A percentile compares a stretch with the other conserved stretches of the same genome.
phyloP scores from a whole-genome alignment of 495 filamentous ascomycete genomes.

The Cudoniella acicularis region DNA sequence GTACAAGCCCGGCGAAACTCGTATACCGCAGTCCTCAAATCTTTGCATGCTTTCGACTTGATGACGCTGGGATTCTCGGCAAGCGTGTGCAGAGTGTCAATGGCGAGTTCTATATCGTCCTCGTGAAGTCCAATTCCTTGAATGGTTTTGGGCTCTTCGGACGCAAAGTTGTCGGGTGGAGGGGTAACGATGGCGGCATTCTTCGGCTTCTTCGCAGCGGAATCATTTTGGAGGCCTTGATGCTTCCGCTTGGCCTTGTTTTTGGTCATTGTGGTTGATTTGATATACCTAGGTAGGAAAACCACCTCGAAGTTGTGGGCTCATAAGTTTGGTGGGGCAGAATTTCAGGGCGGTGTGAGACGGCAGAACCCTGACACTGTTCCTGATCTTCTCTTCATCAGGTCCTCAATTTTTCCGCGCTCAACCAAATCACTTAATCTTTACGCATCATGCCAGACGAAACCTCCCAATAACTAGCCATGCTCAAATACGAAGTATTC shows the following conservation, averaged over 20 bases:
- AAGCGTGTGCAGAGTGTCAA: slow-evolving; percentile 39
- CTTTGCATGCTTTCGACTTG: slow-evolving; percentile 43
- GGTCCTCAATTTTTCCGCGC: no score
- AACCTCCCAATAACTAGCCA: no score
- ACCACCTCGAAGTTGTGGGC: neutral
- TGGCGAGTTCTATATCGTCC: slow-evolving; percentile 43
- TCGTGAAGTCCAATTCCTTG: slow-evolving; percentile 31
- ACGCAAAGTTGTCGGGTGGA: slow-evolving; percentile 25
- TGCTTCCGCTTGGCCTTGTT: slow-evolving; percentile 28
- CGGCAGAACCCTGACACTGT: neutral
- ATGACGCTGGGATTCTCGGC: slow-evolving; percentile 37
- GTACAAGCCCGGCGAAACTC: slow-evolving; percentile 42
- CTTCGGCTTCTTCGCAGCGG: slow-evolving; percentile 26
- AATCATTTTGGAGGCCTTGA: slow-evolving; percentile 21
- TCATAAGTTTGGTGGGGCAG: neutral
- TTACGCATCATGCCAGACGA: no score
- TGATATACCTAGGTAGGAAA: neutral
- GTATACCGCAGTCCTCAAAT: slow-evolving; percentile 41
- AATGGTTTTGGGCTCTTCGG: slow-evolving; percentile 32
- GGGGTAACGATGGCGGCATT: slow-evolving; percentile 30
- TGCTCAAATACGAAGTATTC: no score
- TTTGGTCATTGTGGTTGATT: slow-evolving; percentile 24
- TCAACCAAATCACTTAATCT: no score
- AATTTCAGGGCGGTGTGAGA: neutral
- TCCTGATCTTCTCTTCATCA: no score